These are phyloP conservation scores for Phytophthora syringae DNA, from an alignment of 352 stramenopile species.

Conservation along the genomic window DNA sequence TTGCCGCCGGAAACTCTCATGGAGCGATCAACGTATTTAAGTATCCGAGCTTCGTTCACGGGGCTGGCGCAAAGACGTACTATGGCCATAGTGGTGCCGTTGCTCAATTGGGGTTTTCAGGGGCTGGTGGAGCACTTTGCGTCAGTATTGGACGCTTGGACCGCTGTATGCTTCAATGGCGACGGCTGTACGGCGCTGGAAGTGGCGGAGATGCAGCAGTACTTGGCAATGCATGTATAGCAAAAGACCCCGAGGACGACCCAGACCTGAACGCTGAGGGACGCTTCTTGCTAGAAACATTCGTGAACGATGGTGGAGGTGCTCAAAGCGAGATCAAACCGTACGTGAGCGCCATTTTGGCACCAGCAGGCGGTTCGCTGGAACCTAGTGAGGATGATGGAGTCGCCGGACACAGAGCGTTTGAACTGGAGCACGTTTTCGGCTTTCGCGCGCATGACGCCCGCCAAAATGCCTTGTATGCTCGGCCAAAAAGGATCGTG, in stretches of 20 bases:
- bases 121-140: slow-evolving; percentile 48
- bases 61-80: slow-evolving; percentile 67
- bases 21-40: slow-evolving; percentile 62
- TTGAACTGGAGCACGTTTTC: slow-evolving; percentile 78
- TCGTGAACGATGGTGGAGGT: slow-evolving; percentile 51
- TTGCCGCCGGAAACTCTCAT: slow-evolving; percentile 60
- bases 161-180: slow-evolving; percentile 77
- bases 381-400: slow-evolving; percentile 54
- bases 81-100: slow-evolving; percentile 59
- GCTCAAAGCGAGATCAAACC: slow-evolving; percentile 62
- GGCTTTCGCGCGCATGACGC: slow-evolving; percentile 64
- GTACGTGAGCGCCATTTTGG: slow-evolving; percentile 69
- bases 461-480: slow-evolving; percentile 66
- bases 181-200: slow-evolving; percentile 43
- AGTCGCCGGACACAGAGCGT: slow-evolving; percentile 33
- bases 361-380: slow-evolving; percentile 41
- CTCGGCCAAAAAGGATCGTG: slow-evolving; percentile 71
- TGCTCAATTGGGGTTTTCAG: slow-evolving; percentile 55
- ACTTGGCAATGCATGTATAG: slow-evolving; percentile 27
- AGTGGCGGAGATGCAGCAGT: slow-evolving; percentile 14
- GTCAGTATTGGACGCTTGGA: slow-evolving; percentile 64
- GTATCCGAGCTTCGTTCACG: slow-evolving; percentile 64
- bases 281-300: slow-evolving; percentile 61
- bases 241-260: slow-evolving; percentile 66
- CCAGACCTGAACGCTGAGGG: slow-evolving; percentile 58